phyloP scores from a whole-genome alignment of 2,329 filamentous ascomycete species.

The Blumeria graminis region DNA sequence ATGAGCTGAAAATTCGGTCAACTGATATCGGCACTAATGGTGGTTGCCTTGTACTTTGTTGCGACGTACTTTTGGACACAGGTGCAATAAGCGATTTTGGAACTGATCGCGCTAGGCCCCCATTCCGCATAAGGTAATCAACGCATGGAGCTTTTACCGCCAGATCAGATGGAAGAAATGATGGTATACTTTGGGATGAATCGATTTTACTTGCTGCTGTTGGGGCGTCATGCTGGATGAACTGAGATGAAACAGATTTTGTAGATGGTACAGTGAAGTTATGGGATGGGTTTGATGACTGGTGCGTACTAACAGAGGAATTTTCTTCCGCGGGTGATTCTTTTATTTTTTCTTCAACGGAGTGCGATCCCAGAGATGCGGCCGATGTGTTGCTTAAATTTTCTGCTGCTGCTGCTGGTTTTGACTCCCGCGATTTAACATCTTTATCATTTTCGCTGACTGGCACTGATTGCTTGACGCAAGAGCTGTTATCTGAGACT shows the following conservation, averaged over 20 bases:
- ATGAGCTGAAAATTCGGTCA: slow-evolving; percentile 56
- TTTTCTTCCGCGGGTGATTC: slow-evolving; percentile 11
- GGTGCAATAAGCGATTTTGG: slow-evolving; percentile 50
- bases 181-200: slow-evolving; percentile 37
- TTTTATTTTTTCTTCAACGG: slow-evolving; percentile 14
- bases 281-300: slow-evolving; percentile 31
- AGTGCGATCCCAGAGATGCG: slow-evolving; percentile 17
- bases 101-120: slow-evolving; percentile 48
- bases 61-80: slow-evolving; percentile 24
- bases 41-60: slow-evolving; percentile 19
- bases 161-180: slow-evolving; percentile 33
- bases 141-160: slow-evolving; percentile 54
- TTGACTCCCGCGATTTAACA: not conserved
- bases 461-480: not conserved
- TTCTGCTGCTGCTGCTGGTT: too few species aligned
- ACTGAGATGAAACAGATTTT: slow-evolving; percentile 14
- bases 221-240: slow-evolving; percentile 17
- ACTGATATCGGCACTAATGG: slow-evolving; percentile 26
- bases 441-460: not conserved
- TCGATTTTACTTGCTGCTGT: slow-evolving; percentile 11
- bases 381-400: slow-evolving; percentile 15
- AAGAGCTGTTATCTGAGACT: slow-evolving; percentile 26
- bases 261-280: slow-evolving; percentile 19
- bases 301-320: slow-evolving; percentile 27
- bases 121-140: slow-evolving; percentile 78